Evolutionary conservation across 257 asterid genomes (phyloP).

Genomic region (Solanum lycopersicoides): DNA sequence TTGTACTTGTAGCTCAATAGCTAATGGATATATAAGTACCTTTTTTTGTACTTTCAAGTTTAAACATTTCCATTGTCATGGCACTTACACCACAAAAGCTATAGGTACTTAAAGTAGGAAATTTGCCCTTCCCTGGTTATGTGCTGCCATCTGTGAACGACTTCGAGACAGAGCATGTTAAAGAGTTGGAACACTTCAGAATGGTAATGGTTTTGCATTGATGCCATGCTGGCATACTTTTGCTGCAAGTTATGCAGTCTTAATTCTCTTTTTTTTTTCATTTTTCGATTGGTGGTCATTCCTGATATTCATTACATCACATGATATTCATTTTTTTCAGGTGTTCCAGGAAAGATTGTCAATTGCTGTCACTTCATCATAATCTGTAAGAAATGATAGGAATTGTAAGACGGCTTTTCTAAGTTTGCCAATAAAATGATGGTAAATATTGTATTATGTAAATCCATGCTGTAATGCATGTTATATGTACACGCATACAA

Average conservation of each 20-base stretch:
- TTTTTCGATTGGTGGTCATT: neutral
- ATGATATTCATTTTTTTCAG: slow-evolving; percentile 18
- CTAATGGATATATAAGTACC: neutral
- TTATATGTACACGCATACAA: too few species aligned
- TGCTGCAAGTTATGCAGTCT: neutral
- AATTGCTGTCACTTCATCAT: slow-evolving; percentile 22
- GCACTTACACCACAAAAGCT: slow-evolving; percentile 5
- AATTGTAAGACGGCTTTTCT: neutral
- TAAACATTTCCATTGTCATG: neutral
- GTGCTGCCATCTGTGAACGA: slow-evolving; percentile 18
- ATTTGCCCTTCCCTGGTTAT: neutral
- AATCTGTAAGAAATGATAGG: slow-evolving; percentile 3
- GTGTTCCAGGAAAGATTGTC: slow-evolving; percentile 39
- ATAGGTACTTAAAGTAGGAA: slow-evolving; percentile 43
- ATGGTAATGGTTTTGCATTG: slow-evolving; percentile 25
- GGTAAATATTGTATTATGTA: neutral
- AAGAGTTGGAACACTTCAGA: slow-evolving; percentile 53
- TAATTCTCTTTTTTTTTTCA: neutral
- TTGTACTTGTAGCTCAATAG: neutral
- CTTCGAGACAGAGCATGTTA: slow-evolving; percentile 21
- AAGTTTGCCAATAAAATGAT: neutral
- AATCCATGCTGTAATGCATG: neutral
- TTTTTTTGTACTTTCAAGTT: neutral
- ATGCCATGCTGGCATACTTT: neutral
- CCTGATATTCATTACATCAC: neutral